A percentile compares a stretch with the other conserved stretches of the same genome.
These are phyloP conservation scores for Pseudoscleropodium purum DNA, from an alignment of 225 moss, liverwort and hornwort genomes.

Conservation along the genomic window DNA sequence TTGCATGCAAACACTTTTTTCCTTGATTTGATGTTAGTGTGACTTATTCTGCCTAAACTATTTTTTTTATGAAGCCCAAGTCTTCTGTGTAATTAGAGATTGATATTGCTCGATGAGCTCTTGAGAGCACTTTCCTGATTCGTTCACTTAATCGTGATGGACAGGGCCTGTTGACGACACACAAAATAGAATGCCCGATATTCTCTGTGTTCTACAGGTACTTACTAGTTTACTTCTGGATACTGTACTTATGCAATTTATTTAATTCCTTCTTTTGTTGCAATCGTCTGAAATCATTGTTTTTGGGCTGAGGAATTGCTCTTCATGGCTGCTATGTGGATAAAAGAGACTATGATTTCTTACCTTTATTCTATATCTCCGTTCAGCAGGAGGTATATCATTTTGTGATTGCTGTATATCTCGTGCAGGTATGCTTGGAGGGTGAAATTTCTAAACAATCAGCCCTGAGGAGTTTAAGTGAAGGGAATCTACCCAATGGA, in stretches of 20 bases:
- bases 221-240: not conserved
- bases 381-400: not conserved
- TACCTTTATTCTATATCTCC: not conserved
- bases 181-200: conserved; percentile 75
- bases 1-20: not conserved
- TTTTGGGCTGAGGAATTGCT: not conserved
- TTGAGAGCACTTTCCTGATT: not conserved
- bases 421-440: conserved; percentile 62
- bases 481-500: conserved; percentile 91
- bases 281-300: not conserved
- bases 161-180: conserved; percentile 80
- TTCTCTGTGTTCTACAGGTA: conserved; percentile 93
- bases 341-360: not conserved
- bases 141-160: not conserved
- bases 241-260: not conserved
- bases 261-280: not conserved
- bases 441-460: conserved; percentile 91
- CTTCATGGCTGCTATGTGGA: not conserved
- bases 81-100: not conserved
- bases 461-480: conserved; percentile 67
- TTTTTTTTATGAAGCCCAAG: not conserved
- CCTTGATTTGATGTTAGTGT: not conserved
- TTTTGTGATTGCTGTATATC: not conserved
- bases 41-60: not conserved
- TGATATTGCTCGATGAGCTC: not conserved